Evolutionary conservation across 2,329 filamentous ascomycete genomes (phyloP), one percentile per base, ranked within the genome.

Genomic region (Sphaerulina vaccinii): DNA sequence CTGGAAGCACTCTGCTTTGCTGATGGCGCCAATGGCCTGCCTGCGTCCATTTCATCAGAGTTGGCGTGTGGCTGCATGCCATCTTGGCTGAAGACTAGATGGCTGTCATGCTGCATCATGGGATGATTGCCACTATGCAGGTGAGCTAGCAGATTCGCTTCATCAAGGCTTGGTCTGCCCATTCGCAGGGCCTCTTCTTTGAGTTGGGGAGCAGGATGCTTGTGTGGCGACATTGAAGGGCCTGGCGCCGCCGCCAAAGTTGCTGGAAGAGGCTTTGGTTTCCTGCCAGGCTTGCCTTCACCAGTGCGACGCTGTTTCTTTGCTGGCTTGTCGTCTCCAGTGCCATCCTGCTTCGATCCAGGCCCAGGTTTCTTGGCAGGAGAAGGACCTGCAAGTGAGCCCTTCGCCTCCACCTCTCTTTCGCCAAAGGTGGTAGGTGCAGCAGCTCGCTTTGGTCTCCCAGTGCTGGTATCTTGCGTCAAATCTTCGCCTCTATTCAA

Each of bases 391-490:
- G 79, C 77, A 2, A 82, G 81, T 41, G 74, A 71, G 37, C 73
- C 75, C 61, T 89, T 86, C 13, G 79, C 79, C 52, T 89, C 86
- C 8, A 73, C 70, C 49, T 85, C 79, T 22, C 75, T 74, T 62
- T 88, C 86, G 52, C 81, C 82, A 74, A 85, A 91, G 0, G 84
- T 88, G 0, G 85, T 88, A 3, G 88, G 87, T 9, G 88, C 87
- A 21, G 78, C 78, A 37, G 75, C 76, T 42, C 78, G 71, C 50
- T 75, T 73, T 11, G 77, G 77, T 42, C 76, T 68, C 38, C 77
- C 76, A 58, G 68, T 75, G 37, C 78, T 76, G 22, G 75, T 78
- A 15, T 75, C 65, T 22, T 57, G 54, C 11, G 52, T 40, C 10
- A 65, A 22, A 11, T 70, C 76, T 60, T 65, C 71, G 56, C 50